Base-by-base conservation (phyloP, 306 rosid genomes). In the Cicer pinnatifidum region DNA sequence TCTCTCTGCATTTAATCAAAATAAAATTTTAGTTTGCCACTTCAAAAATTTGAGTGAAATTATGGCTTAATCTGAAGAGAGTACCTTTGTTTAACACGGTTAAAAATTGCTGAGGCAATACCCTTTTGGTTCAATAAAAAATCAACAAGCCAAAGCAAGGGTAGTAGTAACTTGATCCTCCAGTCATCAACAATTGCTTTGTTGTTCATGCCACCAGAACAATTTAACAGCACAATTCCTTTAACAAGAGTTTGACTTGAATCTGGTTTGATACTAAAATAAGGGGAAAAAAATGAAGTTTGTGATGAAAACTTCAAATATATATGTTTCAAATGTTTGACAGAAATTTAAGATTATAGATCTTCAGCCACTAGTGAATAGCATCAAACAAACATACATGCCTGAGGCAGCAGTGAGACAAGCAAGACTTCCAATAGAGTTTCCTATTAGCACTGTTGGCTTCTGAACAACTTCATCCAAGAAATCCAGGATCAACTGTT, bases 161-260 rank as follows among this genome's bases (percentile, higher is more conserved):
- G 97, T 17, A 88, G 72, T 17, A 89, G 56, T 8, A 93, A 84
- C 86, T 88, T 91, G 89, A 91, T 93, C 84, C 98, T 88, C 98
- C 98, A 91, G 69, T 93, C 98, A 66, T 91, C 98, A 33, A 88
- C 92, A 58, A 93, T 80, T 57, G 97, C 98, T 82, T 93, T 93
- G 71, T 93, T 93, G 81, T 93, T 93, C 98, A 93, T 93, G 54
- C 98, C 97, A 69, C 98, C 98, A 7, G 97, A 84, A 73, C 98
- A 91, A 67, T 93, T 93, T 44, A 93, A 75, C 59, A 93, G 87
- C 71, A 88, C 97, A 50, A 89, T 82, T 56, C 92, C 98, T 82
- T 82, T 85, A 58, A 93, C 96, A 23, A 81, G 82, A 44, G 78
- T 79, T 67, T 79, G 80, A 39, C 78, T 85, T 78, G 96, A 83